These are phyloP conservation scores for Parastagonospora nodorum DNA, from an alignment of 2,329 filamentous ascomycete species.

Conservation along the genomic window DNA sequence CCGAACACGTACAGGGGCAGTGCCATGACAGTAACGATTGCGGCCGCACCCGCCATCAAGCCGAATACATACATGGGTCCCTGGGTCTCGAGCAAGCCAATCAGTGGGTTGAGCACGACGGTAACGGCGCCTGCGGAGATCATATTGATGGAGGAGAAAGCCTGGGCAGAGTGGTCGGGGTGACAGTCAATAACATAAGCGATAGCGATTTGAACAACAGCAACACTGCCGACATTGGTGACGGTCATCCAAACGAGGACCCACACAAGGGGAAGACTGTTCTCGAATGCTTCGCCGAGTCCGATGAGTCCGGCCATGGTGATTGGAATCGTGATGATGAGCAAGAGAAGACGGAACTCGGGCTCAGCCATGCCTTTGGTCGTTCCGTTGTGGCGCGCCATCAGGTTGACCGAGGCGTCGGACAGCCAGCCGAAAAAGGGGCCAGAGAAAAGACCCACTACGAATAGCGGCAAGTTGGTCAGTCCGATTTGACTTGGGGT, in stretches of 20 bases:
- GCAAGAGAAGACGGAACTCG: conserved; percentile 17
- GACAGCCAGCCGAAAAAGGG: conserved; percentile 18
- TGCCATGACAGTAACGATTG: conserved; percentile 2
- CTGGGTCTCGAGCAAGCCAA: conserved; percentile 4
- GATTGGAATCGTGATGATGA: conserved; percentile 10
- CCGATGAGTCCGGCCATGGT: conserved; percentile 13
- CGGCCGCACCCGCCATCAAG: conserved; percentile 5
- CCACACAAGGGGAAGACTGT: conserved; percentile 7
- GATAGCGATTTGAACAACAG: conserved; percentile 8
- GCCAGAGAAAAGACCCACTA: conserved; percentile 10
- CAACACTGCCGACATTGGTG: conserved; percentile 9
- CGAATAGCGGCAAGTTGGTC: conserved; percentile 14
- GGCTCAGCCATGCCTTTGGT: conserved; percentile 15
- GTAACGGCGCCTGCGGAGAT: conserved; percentile 6
- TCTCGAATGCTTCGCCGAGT: conserved; percentile 9
- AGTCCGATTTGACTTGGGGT: conserved; percentile 15
- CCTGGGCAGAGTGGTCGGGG: conserved; percentile 14
- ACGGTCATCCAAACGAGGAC: conserved; percentile 15
- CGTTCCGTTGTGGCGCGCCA: conserved; percentile 15
- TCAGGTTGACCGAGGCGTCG: conserved; percentile 8
- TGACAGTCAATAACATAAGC: conserved; percentile 20
- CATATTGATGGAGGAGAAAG: conserved; percentile 13
- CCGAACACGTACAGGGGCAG: conserved; percentile 16
- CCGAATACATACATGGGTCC: conserved; percentile 4
- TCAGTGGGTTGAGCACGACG: conserved; percentile 7